Evolutionary conservation across 2,329 filamentous ascomycete species (phyloP).

Genomic region (Aspergillus caelatus): DNA sequence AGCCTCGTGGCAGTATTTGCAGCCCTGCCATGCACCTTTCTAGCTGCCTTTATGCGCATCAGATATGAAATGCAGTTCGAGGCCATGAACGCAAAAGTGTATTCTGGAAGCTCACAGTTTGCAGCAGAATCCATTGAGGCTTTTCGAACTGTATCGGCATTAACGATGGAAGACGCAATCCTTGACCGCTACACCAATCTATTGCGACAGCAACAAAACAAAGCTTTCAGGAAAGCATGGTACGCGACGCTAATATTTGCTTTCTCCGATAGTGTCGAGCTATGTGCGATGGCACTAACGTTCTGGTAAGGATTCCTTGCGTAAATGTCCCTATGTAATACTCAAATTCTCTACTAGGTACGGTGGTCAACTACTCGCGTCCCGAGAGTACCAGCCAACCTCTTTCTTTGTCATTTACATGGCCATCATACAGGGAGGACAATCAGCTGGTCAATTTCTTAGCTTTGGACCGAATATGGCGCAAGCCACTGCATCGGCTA

Average conservation of each 20-base stretch:
- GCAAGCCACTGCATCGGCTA: slow-evolving; percentile 41
- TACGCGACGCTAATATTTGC: slow-evolving; percentile 68
- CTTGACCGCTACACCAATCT: slow-evolving; percentile 62
- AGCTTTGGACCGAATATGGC: slow-evolving; percentile 63
- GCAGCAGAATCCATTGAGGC: slow-evolving; percentile 74
- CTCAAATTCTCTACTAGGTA: slow-evolving; percentile 52
- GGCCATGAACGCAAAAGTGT: slow-evolving; percentile 68
- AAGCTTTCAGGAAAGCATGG: slow-evolving; percentile 64
- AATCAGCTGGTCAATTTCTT: slow-evolving; percentile 68
- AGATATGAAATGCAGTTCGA: slow-evolving; percentile 71
- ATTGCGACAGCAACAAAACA: slow-evolving; percentile 60
- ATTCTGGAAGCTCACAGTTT: slow-evolving; percentile 72
- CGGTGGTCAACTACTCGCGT: slow-evolving; percentile 61
- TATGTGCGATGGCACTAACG: slow-evolving; percentile 64
- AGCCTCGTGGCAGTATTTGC: slow-evolving; percentile 68
- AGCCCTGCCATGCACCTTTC: slow-evolving; percentile 54
- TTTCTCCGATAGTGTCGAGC: slow-evolving; percentile 67
- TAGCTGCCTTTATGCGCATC: slow-evolving; percentile 54
- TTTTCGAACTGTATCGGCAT: slow-evolving; percentile 70
- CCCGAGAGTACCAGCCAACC: slow-evolving; percentile 49
- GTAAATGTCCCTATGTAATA: neutral
- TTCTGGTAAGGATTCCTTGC: slow-evolving; percentile 52
- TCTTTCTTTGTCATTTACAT: slow-evolving; percentile 65
- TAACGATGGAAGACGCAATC: slow-evolving; percentile 71
- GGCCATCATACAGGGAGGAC: slow-evolving; percentile 68